Base-by-base conservation (phyloP, 164 flowering plant genomes). In the Akebia trifoliata region DNA sequence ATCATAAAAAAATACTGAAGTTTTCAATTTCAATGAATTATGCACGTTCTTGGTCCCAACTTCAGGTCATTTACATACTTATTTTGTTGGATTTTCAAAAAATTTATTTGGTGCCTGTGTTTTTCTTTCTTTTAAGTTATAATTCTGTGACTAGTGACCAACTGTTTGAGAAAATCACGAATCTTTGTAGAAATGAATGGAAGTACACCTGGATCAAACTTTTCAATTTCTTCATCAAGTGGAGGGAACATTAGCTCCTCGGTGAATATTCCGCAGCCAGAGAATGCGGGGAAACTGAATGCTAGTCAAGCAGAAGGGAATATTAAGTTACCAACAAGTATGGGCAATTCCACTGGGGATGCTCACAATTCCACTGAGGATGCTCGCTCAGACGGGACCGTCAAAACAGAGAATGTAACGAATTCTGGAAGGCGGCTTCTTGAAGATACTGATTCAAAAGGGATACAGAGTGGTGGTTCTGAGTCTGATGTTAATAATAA, bases 391-490 rank as follows among this genome's bases (percentile, higher is more conserved):
- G 56, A n/a, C 4, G 78, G 50, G 48, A 59, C 43, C 2, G 56
- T 35, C 45, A 48, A 46, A 60, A 31, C 61, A 35, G 74, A 67
- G 34, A 79, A 72, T 60, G 64, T 62, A 49, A 72, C 80, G 43
- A 63, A 57, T 29, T 58, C 75, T 38, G 72, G 73, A 45, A 87
- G 97, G 67, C 69, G 89, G 43, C 92, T 90, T 70, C 81, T 87
- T 59, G 81, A 81, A 80, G 90, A 82, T 66, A 61, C 58, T 29
- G 61, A 66, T 36, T 69, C 82, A 34, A 69, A 68, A 52, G 71
- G 48, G 49, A 64, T 63, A 2, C 68, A 71, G 11, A 79, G 60
- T 38, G 72, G 61, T 70, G 60, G 43, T 50, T 68, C 83, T 63
- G 65, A 66, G 51, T 67, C 82, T 57, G 69, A 69, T 59, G 65